These are phyloP conservation scores for Verruconis gallopava DNA, from an alignment of 2,329 filamentous ascomycete genomes.

Conservation along the genomic window DNA sequence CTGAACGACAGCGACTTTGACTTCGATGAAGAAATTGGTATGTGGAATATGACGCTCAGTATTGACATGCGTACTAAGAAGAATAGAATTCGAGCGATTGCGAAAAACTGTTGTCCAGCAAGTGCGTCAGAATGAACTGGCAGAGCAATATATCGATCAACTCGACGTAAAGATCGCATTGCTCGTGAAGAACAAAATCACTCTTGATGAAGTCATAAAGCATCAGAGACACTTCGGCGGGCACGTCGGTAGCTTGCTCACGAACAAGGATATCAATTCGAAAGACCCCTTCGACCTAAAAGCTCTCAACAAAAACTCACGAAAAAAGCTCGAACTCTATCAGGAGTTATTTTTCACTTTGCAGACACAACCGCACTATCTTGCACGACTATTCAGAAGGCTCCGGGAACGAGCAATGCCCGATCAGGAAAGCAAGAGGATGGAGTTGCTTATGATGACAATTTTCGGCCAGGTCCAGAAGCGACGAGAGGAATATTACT, in stretches of 20 bases:
- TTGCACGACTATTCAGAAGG: slow-evolving; percentile 75
- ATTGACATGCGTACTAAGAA: slow-evolving; percentile 14
- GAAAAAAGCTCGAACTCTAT: slow-evolving; percentile 90
- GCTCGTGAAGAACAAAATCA: slow-evolving; percentile 98
- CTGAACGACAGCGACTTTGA: slow-evolving; percentile 98
- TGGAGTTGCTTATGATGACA: slow-evolving; percentile 90
- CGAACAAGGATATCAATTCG: slow-evolving; percentile 77
- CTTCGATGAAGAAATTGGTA: slow-evolving; percentile 83
- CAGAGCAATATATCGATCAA: slow-evolving; percentile 96
- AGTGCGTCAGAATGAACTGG: slow-evolving; percentile 90
- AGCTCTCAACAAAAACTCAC: slow-evolving; percentile 90
- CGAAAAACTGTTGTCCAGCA: slow-evolving; percentile 95
- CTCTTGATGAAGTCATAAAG: slow-evolving; percentile 89
- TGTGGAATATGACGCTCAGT: slow-evolving; percentile 10
- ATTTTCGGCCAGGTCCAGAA: slow-evolving; percentile 97
- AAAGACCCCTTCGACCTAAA: slow-evolving; percentile 93
- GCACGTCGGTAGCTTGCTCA: slow-evolving; percentile 69
- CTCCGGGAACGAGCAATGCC: slow-evolving; percentile 71
- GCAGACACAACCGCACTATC: slow-evolving; percentile 90
- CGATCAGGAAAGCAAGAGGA: slow-evolving; percentile 84
- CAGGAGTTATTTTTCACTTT: slow-evolving; percentile 96
- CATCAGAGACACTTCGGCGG: slow-evolving; percentile 95
- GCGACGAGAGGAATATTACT: slow-evolving; percentile 88
- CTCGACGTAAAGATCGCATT: slow-evolving; percentile 98
- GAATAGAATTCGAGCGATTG: slow-evolving; percentile 72